Evolutionary conservation across 129 eudicot species (phyloP).

Genomic region (Helichrysum umbraculigerum): DNA sequence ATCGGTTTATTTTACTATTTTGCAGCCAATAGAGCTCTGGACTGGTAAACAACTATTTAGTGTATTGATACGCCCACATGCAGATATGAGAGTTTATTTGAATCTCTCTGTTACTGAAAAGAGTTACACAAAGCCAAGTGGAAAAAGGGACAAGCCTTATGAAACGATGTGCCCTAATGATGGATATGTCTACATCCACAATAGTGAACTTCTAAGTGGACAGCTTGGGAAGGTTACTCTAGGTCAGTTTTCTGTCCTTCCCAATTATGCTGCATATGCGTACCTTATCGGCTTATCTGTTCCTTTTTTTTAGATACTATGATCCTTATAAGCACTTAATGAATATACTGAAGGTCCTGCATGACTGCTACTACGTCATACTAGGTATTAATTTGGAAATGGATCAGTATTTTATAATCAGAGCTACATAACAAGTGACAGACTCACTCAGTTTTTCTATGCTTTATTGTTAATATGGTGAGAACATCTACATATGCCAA

Average conservation of each 20-base stretch:
- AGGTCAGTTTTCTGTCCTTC: constrained; percentile 48
- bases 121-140: constrained; percentile 45
- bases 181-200: constrained; percentile 83
- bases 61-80: constrained; percentile 82
- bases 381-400: not conserved
- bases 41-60: constrained; percentile 93
- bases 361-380: not conserved
- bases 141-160: constrained; percentile 36
- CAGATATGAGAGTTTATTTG: constrained; percentile 80
- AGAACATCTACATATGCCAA: not conserved
- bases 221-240: constrained; percentile 97
- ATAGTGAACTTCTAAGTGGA: constrained; percentile 90
- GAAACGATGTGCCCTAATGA: constrained; percentile 89
- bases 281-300: not conserved
- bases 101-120: constrained; percentile 82
- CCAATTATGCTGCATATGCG: not conserved
- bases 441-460: not conserved
- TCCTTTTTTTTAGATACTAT: not conserved
- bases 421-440: not conserved
- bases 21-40: constrained; percentile 97
- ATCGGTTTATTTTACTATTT: constrained; percentile 17
- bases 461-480: not conserved
- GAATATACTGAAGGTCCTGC: not conserved
- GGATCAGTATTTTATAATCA: not conserved
- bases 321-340: not conserved